phyloP scores from a whole-genome alignment of 495 filamentous ascomycete species.

The Penicillium malachiteum region DNA sequence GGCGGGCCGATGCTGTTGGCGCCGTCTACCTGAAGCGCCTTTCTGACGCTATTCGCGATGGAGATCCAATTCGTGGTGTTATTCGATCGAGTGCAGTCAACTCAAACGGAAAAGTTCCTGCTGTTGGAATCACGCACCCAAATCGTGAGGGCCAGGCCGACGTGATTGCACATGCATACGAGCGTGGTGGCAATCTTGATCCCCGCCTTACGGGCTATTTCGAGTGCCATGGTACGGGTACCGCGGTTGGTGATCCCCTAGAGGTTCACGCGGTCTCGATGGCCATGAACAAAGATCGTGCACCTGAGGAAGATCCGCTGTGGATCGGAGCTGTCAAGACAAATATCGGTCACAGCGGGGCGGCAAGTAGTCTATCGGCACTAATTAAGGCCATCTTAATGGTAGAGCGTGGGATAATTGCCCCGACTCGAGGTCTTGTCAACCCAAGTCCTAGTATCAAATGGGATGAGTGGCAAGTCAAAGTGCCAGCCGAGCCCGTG shows the following conservation, averaged over 20 bases:
- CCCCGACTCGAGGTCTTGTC: conserved; percentile 53
- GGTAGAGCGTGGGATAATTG: conserved; percentile 39
- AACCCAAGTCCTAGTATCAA: conserved; percentile 41
- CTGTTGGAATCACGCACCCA: conserved; percentile 37
- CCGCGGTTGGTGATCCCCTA: conserved; percentile 54
- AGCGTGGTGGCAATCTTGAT: conserved; percentile 30
- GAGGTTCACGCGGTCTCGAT: conserved; percentile 44
- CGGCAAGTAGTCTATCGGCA: conserved; percentile 27
- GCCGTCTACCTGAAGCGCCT: too few species aligned
- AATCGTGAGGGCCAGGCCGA: conserved; percentile 28
- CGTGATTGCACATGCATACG: conserved; percentile 34
- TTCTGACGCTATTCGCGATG: too few species aligned
- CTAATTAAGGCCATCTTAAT: conserved; percentile 34
- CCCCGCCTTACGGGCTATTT: conserved; percentile 32
- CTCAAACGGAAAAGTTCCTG: conserved; percentile 34
- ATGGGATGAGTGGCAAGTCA: conserved; percentile 33
- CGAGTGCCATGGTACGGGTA: conserved; percentile 33
- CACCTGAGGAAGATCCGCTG: too few species aligned
- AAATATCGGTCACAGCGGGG: conserved; percentile 30
- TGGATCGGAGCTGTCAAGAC: too few species aligned
- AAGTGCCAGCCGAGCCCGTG: conserved; percentile 36
- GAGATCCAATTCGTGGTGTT: too few species aligned
- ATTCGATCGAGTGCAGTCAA: too few species aligned
- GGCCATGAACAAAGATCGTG: too few species aligned
- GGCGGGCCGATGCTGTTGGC: too few species aligned